phyloP scores from a whole-genome alignment of 345 rosid genomes.

The Turnera subulata region DNA sequence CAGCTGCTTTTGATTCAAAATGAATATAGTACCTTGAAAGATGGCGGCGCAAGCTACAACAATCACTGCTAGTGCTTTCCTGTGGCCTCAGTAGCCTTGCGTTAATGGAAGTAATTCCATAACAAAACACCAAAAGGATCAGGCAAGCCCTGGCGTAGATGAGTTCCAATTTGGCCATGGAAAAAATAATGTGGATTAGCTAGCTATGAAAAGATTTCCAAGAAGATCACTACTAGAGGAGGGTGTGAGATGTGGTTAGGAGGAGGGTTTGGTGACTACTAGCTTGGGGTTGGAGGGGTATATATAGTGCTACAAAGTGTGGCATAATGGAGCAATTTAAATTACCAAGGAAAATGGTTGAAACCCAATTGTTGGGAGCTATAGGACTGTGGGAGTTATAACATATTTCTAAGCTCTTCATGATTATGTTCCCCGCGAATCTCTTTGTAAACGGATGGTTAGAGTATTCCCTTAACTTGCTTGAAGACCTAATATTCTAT shows the following conservation, averaged over 20 bases:
- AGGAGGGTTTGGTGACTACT: conserved; percentile 11
- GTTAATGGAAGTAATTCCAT: conserved; percentile 19
- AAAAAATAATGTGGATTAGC: background rate
- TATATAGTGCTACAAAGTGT: conserved; percentile 24
- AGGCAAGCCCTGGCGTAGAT: conserved; percentile 12
- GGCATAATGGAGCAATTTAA: conserved; percentile 1
- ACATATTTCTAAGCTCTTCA: conserved; percentile 11
- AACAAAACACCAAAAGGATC: conserved; percentile 14
- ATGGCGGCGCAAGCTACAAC: conserved; percentile 12
- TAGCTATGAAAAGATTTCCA: background rate
- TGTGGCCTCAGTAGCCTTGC: conserved; percentile 19
- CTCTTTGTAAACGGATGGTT: background rate
- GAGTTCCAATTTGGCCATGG: conserved; percentile 23
- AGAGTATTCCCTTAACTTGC: conserved; percentile 3
- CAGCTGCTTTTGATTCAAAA: no score
- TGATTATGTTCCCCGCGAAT: conserved; percentile 31
- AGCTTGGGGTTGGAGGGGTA: conserved; percentile 11
- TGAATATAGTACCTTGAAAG: background rate
- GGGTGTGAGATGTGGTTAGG: background rate
- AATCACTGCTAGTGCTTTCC: background rate
- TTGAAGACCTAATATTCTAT: background rate
- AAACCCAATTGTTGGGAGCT: no score
- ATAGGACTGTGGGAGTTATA: background rate
- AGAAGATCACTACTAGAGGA: no score
- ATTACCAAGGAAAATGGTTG: background rate